Conservation (phyloP, 768 basidiomycete genomes). For the Termitomyces sp. region DNA sequence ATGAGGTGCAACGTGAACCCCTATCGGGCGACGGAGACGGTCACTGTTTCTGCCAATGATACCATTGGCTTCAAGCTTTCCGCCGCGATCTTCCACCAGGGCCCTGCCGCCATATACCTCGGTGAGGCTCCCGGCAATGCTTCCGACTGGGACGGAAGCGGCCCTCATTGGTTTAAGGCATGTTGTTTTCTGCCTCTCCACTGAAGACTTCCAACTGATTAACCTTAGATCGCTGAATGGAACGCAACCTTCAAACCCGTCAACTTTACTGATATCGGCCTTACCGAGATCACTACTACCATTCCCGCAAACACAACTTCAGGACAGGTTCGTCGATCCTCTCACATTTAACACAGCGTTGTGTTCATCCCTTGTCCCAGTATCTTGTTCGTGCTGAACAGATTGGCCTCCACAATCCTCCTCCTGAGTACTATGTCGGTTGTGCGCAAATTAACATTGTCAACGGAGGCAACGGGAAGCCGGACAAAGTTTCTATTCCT, state of each 20-base stretch:
- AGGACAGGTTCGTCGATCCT: conserved; percentile 23
- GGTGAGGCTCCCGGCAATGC: conserved; percentile 34
- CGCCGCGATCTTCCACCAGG: conserved; percentile 33
- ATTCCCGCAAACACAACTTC: conserved; percentile 29
- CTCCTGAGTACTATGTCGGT: conserved; percentile 40
- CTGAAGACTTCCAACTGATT: neutral
- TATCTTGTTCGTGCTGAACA: conserved; percentile 36
- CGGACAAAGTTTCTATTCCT: conserved; percentile 37
- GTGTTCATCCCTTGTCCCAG: conserved; percentile 9
- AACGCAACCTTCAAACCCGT: conserved; percentile 25
- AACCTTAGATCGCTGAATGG: conserved; percentile 25
- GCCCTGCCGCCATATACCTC: conserved; percentile 35
- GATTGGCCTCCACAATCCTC: conserved; percentile 34
- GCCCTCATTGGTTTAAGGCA: conserved; percentile 37
- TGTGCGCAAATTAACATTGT: conserved; percentile 38
- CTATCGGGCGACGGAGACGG: conserved; percentile 23
- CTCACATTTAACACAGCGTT: neutral
- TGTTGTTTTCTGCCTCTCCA: neutral
- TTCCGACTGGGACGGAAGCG: conserved; percentile 33
- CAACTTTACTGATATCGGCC: conserved; percentile 21
- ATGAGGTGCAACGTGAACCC: conserved; percentile 36
- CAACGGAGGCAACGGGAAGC: conserved; percentile 34
- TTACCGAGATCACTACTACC: conserved; percentile 23
- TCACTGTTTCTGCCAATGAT: conserved; percentile 30
- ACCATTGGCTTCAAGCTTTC: conserved; percentile 23